These are phyloP conservation scores for Phyllosticta citribraziliensis DNA, from an alignment of 2,329 filamentous ascomycete genomes.

Conservation along the genomic window DNA sequence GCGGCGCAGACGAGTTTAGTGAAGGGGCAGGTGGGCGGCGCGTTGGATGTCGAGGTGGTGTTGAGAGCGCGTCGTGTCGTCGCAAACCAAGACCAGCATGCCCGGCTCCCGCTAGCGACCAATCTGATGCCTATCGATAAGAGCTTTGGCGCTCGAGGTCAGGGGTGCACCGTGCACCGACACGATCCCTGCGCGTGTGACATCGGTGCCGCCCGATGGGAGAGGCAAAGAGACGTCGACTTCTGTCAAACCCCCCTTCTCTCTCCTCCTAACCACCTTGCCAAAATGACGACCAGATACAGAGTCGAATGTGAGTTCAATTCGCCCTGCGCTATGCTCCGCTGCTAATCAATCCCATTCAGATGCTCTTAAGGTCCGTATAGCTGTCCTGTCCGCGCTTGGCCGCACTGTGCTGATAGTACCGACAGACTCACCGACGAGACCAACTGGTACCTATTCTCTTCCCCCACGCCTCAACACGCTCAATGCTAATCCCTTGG, in stretches of 20 bases:
- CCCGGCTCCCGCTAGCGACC: not conserved
- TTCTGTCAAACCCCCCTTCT: conserved; percentile 2
- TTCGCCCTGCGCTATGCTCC: not conserved
- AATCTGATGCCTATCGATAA: conserved; percentile 2
- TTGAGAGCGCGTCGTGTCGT: not conserved
- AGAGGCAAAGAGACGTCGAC: not conserved
- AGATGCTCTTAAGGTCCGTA: conserved; percentile 56
- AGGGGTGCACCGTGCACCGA: not conserved
- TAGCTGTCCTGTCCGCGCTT: not conserved
- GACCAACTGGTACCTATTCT: conserved; percentile 71
- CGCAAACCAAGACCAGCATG: not conserved
- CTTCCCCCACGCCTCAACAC: not conserved
- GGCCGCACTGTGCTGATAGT: not conserved
- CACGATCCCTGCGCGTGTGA: not conserved
- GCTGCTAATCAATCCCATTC: conserved; percentile 6
- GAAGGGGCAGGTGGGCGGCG: not conserved
- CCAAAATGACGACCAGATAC: conserved; percentile 33
- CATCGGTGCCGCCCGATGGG: conserved; percentile 3
- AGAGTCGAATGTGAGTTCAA: conserved; percentile 29
- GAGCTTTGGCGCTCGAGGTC: not conserved
- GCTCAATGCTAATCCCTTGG: conserved; percentile 10
- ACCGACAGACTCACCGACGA: conserved; percentile 67
- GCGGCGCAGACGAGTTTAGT: not conserved
- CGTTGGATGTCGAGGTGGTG: not conserved
- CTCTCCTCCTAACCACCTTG: not conserved